Percentiles rank a stretch among this genome's conserved stretches.
phyloP scores from a whole-genome alignment of 129 eudicot genomes.

The Arctium minus region DNA sequence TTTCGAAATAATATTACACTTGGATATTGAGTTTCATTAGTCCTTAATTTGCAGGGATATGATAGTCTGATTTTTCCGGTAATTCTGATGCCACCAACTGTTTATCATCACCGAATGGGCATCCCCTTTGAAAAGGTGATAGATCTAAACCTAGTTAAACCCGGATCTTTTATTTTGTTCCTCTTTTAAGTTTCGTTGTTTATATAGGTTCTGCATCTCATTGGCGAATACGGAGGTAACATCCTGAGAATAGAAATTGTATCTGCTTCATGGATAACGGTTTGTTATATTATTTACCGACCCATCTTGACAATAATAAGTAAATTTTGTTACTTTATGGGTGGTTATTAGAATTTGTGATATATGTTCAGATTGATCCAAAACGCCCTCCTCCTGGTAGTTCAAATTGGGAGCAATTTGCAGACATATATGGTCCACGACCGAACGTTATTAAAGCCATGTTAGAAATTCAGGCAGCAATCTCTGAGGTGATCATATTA shows the following conservation, averaged over 20 bases:
- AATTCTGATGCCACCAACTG: slow-evolving; percentile 8
- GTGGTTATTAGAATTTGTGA: background rate
- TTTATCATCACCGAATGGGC: background rate
- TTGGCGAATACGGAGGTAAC: background rate
- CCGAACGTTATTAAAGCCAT: background rate
- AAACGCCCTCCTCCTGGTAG: background rate
- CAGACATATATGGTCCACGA: background rate
- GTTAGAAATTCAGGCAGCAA: background rate
- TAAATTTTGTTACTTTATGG: background rate
- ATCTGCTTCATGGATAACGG: background rate
- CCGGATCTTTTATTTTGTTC: background rate
- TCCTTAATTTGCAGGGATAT: background rate
- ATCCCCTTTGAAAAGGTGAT: slow-evolving; percentile 2
- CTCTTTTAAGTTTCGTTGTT: background rate
- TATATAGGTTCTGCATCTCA: background rate
- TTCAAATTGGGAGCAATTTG: background rate
- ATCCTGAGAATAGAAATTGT: background rate
- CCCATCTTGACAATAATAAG: background rate
- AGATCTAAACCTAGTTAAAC: background rate
- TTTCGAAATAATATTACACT: background rate
- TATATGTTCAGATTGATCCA: background rate
- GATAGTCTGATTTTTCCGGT: background rate
- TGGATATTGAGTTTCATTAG: background rate
- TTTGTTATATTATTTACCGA: background rate
- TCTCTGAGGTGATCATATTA: background rate